Percentiles rank a stretch among this genome's conserved stretches.
Evolutionary conservation across 768 basidiomycete species (phyloP).

Genomic region (Naganishia vaughanmartiniae): DNA sequence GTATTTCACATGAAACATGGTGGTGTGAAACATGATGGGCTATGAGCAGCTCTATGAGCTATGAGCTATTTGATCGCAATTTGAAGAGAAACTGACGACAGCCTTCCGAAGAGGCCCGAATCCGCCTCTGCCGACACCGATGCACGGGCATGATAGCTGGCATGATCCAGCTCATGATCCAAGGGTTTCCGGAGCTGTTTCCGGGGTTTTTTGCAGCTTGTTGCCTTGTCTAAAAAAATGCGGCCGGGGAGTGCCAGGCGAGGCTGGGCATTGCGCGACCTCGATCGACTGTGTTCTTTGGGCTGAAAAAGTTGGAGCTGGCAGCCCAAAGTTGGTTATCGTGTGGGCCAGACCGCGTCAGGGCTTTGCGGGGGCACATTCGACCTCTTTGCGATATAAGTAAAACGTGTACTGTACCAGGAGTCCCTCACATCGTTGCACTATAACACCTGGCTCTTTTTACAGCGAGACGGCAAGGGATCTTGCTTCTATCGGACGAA

Average conservation of each 20-base stretch:
- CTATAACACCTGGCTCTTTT: not conserved
- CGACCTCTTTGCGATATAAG: not conserved
- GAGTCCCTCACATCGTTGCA: not conserved
- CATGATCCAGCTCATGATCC: no score
- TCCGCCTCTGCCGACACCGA: no score
- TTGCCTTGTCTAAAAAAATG: not conserved
- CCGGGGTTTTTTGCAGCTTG: no score
- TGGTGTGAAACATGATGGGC: no score
- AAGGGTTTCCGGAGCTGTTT: not conserved
- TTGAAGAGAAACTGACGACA: no score
- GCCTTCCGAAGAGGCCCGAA: no score
- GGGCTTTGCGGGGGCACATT: slow-evolving; percentile 19
- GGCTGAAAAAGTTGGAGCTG: slow-evolving; percentile 27
- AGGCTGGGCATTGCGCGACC: slow-evolving; percentile 12
- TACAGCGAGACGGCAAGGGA: not conserved
- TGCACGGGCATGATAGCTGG: no score
- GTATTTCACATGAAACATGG: no score
- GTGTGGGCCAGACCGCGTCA: not conserved
- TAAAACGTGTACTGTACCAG: not conserved
- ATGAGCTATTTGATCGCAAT: no score
- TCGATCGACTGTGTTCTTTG: not conserved
- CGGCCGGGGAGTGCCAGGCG: slow-evolving; percentile 1
- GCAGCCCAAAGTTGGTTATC: slow-evolving; percentile 1
- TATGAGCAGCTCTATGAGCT: no score
- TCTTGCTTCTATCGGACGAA: not conserved